Evolutionary conservation across 805 yeast species (phyloP).

Genomic region (Ogataea allantospora): DNA sequence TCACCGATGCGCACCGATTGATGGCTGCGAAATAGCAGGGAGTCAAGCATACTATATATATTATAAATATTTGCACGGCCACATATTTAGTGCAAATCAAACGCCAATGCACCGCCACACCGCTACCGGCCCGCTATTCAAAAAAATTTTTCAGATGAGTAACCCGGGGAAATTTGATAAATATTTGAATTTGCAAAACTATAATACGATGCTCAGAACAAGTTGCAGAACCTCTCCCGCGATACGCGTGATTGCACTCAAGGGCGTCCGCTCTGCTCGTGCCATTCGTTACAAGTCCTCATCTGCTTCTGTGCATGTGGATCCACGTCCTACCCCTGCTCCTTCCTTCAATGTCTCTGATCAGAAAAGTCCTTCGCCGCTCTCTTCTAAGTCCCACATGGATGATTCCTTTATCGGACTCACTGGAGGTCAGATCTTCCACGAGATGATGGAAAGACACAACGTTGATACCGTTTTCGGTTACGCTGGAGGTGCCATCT

Average conservation of each 20-base stretch:
- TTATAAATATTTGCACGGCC: constrained; percentile 9
- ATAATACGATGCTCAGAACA: constrained; percentile 9
- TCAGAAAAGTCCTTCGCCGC: constrained; percentile 21
- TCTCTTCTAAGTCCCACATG: constrained; percentile 36
- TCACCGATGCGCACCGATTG: constrained; percentile 56
- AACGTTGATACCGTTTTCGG: constrained; percentile 95
- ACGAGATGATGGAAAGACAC: constrained; percentile 97
- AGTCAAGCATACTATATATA: constrained; percentile 5
- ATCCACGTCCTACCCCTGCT: constrained; percentile 41
- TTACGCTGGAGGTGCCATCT: constrained; percentile 98
- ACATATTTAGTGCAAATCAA: constrained; percentile 3
- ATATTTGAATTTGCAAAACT: constrained; percentile 5
- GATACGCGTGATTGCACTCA: constrained; percentile 7
- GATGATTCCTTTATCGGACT: constrained; percentile 91
- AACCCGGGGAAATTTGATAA: constrained; percentile 8
- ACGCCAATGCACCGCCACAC: constrained; percentile 9
- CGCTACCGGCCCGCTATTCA: constrained; percentile 12
- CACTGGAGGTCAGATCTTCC: constrained; percentile 98
- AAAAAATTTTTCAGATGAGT: constrained; percentile 12
- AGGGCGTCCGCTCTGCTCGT: constrained; percentile 6
- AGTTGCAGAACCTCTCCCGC: constrained; percentile 8
- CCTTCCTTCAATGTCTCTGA: constrained; percentile 47
- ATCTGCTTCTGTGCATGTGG: constrained; percentile 20
- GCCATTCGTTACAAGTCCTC: constrained; percentile 24
- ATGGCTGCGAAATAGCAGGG: constrained; percentile 25